A percentile compares a stretch with the other conserved stretches of the same genome.
Evolutionary conservation across 2,329 filamentous ascomycete genomes (phyloP).

Genomic region (Coniella lustricola): DNA sequence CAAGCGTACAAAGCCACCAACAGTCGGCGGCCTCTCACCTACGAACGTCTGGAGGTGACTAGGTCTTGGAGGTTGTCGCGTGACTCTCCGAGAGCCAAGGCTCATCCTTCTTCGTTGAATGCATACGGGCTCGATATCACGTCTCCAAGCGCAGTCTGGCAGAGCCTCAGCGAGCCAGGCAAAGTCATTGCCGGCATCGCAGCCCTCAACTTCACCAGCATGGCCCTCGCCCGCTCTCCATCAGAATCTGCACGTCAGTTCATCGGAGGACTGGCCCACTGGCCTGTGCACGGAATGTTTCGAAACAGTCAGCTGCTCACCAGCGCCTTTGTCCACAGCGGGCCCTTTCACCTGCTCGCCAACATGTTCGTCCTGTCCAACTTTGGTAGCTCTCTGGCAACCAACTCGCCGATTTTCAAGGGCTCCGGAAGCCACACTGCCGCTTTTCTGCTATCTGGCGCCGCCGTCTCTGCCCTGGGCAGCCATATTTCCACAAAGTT

Average conservation of each 20-base stretch:
- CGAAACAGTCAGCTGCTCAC: constrained; percentile 19
- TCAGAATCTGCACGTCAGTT: constrained; percentile 7
- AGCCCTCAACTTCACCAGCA: constrained; percentile 16
- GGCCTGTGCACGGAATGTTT: constrained; percentile 5
- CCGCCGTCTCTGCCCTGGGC: constrained; percentile 18
- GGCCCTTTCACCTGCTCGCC: constrained; percentile 20
- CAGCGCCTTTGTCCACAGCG: constrained; percentile 24
- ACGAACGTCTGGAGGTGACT: constrained; percentile 10
- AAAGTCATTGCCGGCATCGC: constrained; percentile 15
- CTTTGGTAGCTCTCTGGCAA: constrained; percentile 20
- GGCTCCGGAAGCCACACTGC: constrained; percentile 20
- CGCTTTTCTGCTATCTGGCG: constrained; percentile 22
- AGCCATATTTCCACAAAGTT: constrained; percentile 17
- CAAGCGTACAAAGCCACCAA: neutral
- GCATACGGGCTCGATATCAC: constrained; percentile 3
- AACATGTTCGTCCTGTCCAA: constrained; percentile 25
- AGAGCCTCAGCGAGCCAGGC: constrained; percentile 11
- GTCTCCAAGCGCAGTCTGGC: constrained; percentile 14
- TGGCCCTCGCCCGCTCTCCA: constrained; percentile 9
- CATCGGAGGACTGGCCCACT: constrained; percentile 4
- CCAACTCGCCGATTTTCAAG: constrained; percentile 15
- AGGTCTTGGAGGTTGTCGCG: neutral
- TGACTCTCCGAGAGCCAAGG: too few relatives aligned
- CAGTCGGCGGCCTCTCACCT: constrained; percentile 5
- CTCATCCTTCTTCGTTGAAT: too few relatives aligned